Base-by-base conservation (phyloP, 345 rosid genomes). In the Syzygium aqueum region DNA sequence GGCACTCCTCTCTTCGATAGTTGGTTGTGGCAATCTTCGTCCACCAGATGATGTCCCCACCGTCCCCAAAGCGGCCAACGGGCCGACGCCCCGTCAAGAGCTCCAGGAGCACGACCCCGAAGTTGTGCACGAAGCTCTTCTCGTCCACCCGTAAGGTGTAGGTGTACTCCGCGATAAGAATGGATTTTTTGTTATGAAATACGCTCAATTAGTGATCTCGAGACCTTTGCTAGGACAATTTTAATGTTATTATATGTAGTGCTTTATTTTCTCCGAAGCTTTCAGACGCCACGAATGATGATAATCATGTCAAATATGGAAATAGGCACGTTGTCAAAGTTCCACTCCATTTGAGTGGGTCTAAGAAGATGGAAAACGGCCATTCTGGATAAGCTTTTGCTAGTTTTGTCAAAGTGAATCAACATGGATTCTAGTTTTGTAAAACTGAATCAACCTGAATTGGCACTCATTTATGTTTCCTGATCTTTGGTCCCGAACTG, bases 141-240 rank as follows among this genome's bases (percentile, higher is more conserved):
- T 95, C 95, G 3, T 95, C 95, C 86, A 95, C 97, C 77, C 90
- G 91, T 77, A 95, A 85, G 10, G 96, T 94, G 86, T 95, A 93
- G 13, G 96, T 96, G 23, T 94, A 95, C 57, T 95, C 95, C 93
- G 89, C 27, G 28, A 84, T 23, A 37, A 52, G 4, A 21, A 63
- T 3, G 23, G 22, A 7, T 53, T 53, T 7, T 53, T 53, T 17
- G 8, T 53, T 3, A 53, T 3, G 3, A 53, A 46, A 85, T 27
- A 46, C 6, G 16, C 50, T 85, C n/a, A 51, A 30, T 52, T 56
- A 56, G n/a, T 56, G n/a, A 56, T 9, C 63, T 23, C 1, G 63
- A 56, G n/a, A 56, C 63, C 8, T 54, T 54, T 10, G 57, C n/a
- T 23, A 23, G n/a, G 63, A n/a, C n/a, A n/a, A n/a, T 56, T 56